phyloP scores from a whole-genome alignment of 2,329 filamentous ascomycete genomes.

The Elsinoe australis region DNA sequence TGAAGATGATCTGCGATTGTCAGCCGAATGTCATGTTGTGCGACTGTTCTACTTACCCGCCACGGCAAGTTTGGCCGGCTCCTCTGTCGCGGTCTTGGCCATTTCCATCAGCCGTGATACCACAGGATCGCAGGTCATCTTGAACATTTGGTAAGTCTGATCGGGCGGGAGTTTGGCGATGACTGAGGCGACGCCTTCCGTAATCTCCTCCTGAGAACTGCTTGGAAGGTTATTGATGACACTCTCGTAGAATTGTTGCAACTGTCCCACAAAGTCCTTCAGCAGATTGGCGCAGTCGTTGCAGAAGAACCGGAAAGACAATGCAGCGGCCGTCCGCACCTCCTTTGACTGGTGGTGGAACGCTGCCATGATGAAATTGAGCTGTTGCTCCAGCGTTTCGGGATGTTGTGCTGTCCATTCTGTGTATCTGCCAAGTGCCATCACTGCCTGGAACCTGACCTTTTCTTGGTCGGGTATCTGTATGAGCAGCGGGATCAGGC shows the following conservation, averaged over 20 bases:
- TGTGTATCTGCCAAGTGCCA: conserved; percentile 93
- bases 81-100: conserved; percentile 75
- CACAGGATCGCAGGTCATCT: conserved; percentile 87
- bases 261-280: conserved; percentile 70
- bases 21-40: not conserved
- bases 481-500: conserved; percentile 86
- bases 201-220: conserved; percentile 88
- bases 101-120: conserved; percentile 77
- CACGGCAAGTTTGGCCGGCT: conserved; percentile 75
- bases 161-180: conserved; percentile 75
- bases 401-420: conserved; percentile 96
- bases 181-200: conserved; percentile 87
- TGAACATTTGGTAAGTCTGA: conserved; percentile 76
- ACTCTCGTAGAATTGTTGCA: conserved; percentile 88
- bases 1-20: conserved; percentile 66
- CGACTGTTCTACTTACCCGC: conserved; percentile 52
- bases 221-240: conserved; percentile 79
- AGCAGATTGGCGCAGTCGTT: conserved; percentile 86
- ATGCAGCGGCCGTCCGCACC: conserved; percentile 80
- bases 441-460: conserved; percentile 95
- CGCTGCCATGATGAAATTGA: conserved; percentile 90
- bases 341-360: conserved; percentile 86
- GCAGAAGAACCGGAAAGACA: conserved; percentile 96
- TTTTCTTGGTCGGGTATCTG: conserved; percentile 95
- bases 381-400: conserved; percentile 83